Evolutionary conservation across 495 filamentous ascomycete species (phyloP), one percentile per base, ranked within the genome.

Genomic region (Melanomma pulvis-pyrius): DNA sequence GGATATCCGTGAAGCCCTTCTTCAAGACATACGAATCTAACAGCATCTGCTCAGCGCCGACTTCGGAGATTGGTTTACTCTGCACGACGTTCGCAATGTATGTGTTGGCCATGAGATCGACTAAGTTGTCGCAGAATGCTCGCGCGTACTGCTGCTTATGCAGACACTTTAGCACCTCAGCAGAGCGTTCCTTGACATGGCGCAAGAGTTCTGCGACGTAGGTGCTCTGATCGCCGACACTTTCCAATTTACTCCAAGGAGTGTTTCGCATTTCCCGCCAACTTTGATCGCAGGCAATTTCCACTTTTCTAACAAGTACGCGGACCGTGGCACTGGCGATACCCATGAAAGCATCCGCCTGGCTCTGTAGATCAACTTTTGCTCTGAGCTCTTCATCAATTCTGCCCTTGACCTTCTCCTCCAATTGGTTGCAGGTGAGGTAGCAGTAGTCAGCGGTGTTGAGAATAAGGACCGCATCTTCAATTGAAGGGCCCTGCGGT

Each of bases 381-480:
- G 85, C 76, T 39, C 86, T 86, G 52, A 96, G 79, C 0, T 90
- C 87, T 56, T 84, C 82, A 71, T 97, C 94, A 66, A 98, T 89
- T 4, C 90, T 84, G 65, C 87, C 86, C 77, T 92, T 96, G 78
- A 98, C 93, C 77, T 93, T 96, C 67, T 96, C 92, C 74, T 97
- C 93, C 1, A 98, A 79, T 69, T 97, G 93, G 59, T 85, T 90
- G 67, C 92, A 93, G 17, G 93, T 98, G 24, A 85, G 87, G 73
- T 97, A 93, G 83, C 96, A 98, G 76, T 98, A 98, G 72, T 98
- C 94, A 0, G 94, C 96, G 1, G 94, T 98, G 74, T 98, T 98
- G 48, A 98, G 81, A 5, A 98, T 91, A 0, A 93, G 80, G 11
- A 96, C 83, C 22, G 90, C 81, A 62, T 96, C 92, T 68, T 97